phyloP scores from a whole-genome alignment of 2,329 filamentous ascomycete species.

The Microcyclosporella mali region DNA sequence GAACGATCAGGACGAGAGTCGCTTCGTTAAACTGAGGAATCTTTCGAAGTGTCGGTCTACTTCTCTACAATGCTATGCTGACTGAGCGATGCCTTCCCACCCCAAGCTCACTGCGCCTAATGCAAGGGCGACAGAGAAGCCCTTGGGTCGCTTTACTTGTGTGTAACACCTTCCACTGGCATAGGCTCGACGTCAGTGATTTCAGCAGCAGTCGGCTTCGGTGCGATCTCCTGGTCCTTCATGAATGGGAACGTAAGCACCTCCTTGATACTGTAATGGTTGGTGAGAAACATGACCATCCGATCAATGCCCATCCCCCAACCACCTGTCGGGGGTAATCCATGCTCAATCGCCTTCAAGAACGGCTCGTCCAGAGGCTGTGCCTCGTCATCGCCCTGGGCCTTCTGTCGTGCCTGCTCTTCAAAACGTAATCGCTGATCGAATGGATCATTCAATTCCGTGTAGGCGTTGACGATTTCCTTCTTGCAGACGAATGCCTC shows the following conservation, averaged over 20 bases:
- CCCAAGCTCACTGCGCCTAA: too few relatives aligned
- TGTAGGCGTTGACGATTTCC: slow-evolving; percentile 95
- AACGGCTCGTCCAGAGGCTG: slow-evolving; percentile 96
- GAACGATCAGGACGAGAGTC: too few relatives aligned
- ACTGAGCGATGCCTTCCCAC: too few relatives aligned
- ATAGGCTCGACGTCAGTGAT: slow-evolving; percentile 54
- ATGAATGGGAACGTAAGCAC: slow-evolving; percentile 96
- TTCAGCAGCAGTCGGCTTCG: slow-evolving; percentile 52
- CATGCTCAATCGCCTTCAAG: slow-evolving; percentile 81
- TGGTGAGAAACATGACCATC: slow-evolving; percentile 89
- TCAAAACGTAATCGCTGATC: slow-evolving; percentile 89
- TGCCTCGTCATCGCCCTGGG: slow-evolving; percentile 92
- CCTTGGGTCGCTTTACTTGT: slow-evolving; percentile 9
- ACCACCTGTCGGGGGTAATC: slow-evolving; percentile 86
- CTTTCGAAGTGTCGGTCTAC: too few relatives aligned
- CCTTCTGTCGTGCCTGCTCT: slow-evolving; percentile 94
- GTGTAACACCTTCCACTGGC: slow-evolving; percentile 48
- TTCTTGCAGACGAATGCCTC: slow-evolving; percentile 97
- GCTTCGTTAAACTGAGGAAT: too few relatives aligned
- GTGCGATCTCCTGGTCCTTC: slow-evolving; percentile 62
- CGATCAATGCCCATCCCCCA: slow-evolving; percentile 94
- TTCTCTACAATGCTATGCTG: too few relatives aligned
- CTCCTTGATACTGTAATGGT: slow-evolving; percentile 95
- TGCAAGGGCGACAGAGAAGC: too few relatives aligned
- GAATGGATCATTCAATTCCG: slow-evolving; percentile 94